A percentile compares a stretch with the other conserved stretches of the same genome.
phyloP scores from a whole-genome alignment of 768 basidiomycete species.

The Lactarius indigo region DNA sequence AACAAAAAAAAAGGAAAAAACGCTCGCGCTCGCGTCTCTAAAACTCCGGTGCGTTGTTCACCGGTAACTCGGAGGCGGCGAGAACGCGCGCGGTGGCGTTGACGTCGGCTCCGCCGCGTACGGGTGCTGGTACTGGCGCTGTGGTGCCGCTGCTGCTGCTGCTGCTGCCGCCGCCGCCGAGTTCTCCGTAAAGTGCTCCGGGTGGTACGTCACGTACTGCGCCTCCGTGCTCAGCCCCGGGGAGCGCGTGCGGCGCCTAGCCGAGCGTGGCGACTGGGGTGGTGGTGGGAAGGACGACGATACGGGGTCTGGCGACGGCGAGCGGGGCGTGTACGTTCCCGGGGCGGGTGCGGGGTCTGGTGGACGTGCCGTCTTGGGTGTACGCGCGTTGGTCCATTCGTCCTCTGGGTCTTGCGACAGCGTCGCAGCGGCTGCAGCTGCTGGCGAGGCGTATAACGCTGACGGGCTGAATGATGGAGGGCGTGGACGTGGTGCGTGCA shows the following conservation, averaged over 20 bases:
- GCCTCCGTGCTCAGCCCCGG: not conserved
- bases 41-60: not conserved
- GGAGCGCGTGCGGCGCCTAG: not conserved
- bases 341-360: not conserved
- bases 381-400: slow-evolving; percentile 13
- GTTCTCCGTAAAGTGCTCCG: not conserved
- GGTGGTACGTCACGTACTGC: not conserved
- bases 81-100: not conserved
- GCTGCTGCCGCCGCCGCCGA: not conserved
- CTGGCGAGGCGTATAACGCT: slow-evolving; percentile 6
- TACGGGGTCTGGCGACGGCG: not conserved
- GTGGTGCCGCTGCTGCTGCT: too few relatives aligned
- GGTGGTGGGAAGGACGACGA: not conserved
- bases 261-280: not conserved
- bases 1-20: not conserved
- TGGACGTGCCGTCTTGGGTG: slow-evolving; percentile 1
- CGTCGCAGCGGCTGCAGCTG: slow-evolving; percentile 1
- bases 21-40: not conserved
- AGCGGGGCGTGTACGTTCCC: not conserved
- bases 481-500: slow-evolving; percentile 51
- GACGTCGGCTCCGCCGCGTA: not conserved
- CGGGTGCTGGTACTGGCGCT: not conserved
- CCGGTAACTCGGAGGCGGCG: slow-evolving; percentile 13
- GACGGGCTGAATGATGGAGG: slow-evolving; percentile 14
- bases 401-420: slow-evolving; percentile 1